Evolutionary conservation across 2,329 filamentous ascomycete species (phyloP).

Genomic region (Leptographium lundbergii): DNA sequence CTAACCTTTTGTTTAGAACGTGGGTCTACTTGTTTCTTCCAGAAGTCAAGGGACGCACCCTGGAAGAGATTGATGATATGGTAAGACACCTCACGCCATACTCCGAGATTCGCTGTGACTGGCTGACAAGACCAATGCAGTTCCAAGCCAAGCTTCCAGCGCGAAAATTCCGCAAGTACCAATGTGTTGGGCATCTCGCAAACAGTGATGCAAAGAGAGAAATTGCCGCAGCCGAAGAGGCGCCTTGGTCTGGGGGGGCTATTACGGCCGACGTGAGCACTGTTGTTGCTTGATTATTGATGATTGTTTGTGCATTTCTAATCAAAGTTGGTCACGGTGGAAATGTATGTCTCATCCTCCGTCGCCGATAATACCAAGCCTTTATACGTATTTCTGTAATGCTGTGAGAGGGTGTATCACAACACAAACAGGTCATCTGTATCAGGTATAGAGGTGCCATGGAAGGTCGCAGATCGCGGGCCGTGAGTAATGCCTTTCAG

Average conservation of each 20-base stretch:
- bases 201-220: conserved; percentile 4
- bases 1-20: conserved; percentile 5
- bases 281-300: conserved; percentile 9
- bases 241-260: neutral
- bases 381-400: no score
- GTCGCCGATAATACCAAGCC: no score
- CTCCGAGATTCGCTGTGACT: neutral
- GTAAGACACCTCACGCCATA: conserved; percentile 14
- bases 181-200: conserved; percentile 12
- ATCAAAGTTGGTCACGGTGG: no score
- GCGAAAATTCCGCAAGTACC: conserved; percentile 27
- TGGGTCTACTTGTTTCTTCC: conserved; percentile 38
- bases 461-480: neutral
- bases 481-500: no score
- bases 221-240: conserved; percentile 8
- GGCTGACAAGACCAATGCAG: conserved; percentile 9
- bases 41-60: conserved; percentile 38
- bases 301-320: no score
- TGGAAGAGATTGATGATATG: conserved; percentile 45
- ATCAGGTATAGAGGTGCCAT: neutral
- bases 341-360: no score
- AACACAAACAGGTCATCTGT: no score
- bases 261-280: neutral
- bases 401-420: no score
- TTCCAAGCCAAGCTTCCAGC: conserved; percentile 26